Conservation (phyloP, 1,139 yeast species). For the Magnusiomyces ingens region DNA sequence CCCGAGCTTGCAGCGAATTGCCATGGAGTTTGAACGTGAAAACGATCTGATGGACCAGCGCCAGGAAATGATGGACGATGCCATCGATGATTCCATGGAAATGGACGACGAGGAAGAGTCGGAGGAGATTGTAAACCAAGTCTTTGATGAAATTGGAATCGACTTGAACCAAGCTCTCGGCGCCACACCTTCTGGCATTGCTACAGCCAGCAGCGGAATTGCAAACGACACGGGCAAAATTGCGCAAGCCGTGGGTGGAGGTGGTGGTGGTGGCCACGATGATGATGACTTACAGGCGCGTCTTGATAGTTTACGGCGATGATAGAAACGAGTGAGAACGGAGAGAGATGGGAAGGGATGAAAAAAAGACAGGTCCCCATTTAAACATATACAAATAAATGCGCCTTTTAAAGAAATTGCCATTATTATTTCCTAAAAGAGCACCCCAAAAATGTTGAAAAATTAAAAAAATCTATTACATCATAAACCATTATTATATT, state of each 20-base stretch:
- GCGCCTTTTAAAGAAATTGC: too few relatives aligned
- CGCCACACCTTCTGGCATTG: conserved; percentile 56
- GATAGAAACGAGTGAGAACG: too few relatives aligned
- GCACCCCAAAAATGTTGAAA: too few relatives aligned
- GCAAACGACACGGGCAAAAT: conserved; percentile 24
- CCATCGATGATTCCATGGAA: conserved; percentile 92
- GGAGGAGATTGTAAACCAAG: conserved; percentile 86
- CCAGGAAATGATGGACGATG: conserved; percentile 98
- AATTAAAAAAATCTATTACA: too few relatives aligned
- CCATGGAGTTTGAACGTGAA: conserved; percentile 92
- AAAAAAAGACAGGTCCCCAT: too few relatives aligned
- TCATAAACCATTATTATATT: too few relatives aligned
- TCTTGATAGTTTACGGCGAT: conserved; percentile 70
- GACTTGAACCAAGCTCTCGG: conserved; percentile 63
- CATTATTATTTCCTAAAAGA: too few relatives aligned
- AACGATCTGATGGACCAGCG: conserved; percentile 97
- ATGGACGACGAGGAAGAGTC: conserved; percentile 75
- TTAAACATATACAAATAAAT: too few relatives aligned
- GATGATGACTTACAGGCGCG: conserved; percentile 90
- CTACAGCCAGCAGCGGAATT: conserved; percentile 26
- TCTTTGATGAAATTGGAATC: conserved; percentile 92
- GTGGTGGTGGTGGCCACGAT: conserved; percentile 37
- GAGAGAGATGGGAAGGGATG: too few relatives aligned
- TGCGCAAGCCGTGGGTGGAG: conserved; percentile 46
- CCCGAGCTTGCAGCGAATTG: conserved; percentile 81